These are phyloP conservation scores for Russula abietina DNA, from an alignment of 768 basidiomycete species.

Conservation along the genomic window DNA sequence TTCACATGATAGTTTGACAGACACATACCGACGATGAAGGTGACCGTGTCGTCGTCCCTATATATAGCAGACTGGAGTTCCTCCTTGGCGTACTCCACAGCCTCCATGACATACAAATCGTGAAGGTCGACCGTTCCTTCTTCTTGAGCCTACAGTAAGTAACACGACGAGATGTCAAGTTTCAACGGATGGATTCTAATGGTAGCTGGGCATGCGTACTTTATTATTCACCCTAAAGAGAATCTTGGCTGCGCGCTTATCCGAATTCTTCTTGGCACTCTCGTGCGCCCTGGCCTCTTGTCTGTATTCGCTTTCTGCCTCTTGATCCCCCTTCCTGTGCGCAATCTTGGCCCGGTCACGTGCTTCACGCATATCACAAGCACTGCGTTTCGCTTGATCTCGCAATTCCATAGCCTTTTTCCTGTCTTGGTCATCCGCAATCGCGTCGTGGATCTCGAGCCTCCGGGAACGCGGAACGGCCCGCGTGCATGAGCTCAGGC, in stretches of 20 bases:
- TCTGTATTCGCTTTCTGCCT: not conserved
- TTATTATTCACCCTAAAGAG: constrained; percentile 13
- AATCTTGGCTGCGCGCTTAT: constrained; percentile 6
- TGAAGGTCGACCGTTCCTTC: constrained; percentile 15
- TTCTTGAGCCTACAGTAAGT: not conserved
- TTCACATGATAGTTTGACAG: not conserved
- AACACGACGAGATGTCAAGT: not conserved
- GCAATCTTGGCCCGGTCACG: constrained; percentile 2
- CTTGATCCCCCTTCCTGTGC: not conserved
- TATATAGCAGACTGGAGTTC: not conserved
- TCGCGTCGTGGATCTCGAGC: not conserved
- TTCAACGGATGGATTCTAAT: too few species aligned
- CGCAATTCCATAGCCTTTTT: constrained; percentile 1
- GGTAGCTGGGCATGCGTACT: too few species aligned
- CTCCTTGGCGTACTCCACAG: constrained; percentile 5
- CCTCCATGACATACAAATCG: constrained; percentile 8
- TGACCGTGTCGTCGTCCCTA: not conserved
- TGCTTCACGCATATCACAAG: not conserved
- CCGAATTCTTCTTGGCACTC: not conserved
- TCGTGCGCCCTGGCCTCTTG: not conserved
- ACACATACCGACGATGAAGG: constrained; percentile 14
- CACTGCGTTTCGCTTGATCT: not conserved
- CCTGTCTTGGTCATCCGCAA: not conserved
- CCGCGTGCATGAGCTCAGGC: not conserved
- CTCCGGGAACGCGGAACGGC: not conserved